A percentile compares a stretch with the other conserved stretches of the same genome.
phyloP scores from a whole-genome alignment of 148 eudicot genomes.

The Fagopyrum esculentum region DNA sequence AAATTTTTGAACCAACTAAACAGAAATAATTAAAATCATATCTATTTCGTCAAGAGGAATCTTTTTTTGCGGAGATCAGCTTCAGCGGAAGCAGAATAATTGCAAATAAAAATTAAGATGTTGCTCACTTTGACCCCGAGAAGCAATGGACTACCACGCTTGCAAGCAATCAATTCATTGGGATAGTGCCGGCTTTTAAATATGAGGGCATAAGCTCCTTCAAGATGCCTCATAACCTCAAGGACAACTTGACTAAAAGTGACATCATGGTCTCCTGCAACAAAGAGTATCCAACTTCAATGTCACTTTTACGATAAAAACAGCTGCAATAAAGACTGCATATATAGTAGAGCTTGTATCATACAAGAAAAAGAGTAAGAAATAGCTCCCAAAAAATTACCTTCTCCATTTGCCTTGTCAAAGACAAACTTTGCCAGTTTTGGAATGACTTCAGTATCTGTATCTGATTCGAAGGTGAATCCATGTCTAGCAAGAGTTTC shows the following conservation, averaged over 20 bases:
- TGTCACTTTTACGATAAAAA: not conserved
- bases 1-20: not conserved
- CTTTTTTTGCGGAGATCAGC: not conserved
- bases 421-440: constrained; percentile 97
- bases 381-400: constrained; percentile 20
- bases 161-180: constrained; percentile 96
- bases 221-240: constrained; percentile 98
- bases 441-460: constrained; percentile 98
- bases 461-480: constrained; percentile 86
- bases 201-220: constrained; percentile 98
- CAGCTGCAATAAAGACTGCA: not conserved
- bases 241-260: constrained; percentile 90
- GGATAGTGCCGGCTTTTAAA: constrained; percentile 95
- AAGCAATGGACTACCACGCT: constrained; percentile 96
- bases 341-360: not conserved
- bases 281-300: not conserved
- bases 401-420: constrained; percentile 88
- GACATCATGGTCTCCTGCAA: constrained; percentile 66
- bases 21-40: not conserved
- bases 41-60: not conserved
- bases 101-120: not conserved
- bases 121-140: constrained; percentile 90
- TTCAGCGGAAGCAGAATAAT: not conserved
- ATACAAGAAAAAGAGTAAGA: not conserved
- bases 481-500: constrained; percentile 86